These are phyloP conservation scores for Chernovozyma aurita DNA, from an alignment of 1,139 yeast species.

Conservation along the genomic window DNA sequence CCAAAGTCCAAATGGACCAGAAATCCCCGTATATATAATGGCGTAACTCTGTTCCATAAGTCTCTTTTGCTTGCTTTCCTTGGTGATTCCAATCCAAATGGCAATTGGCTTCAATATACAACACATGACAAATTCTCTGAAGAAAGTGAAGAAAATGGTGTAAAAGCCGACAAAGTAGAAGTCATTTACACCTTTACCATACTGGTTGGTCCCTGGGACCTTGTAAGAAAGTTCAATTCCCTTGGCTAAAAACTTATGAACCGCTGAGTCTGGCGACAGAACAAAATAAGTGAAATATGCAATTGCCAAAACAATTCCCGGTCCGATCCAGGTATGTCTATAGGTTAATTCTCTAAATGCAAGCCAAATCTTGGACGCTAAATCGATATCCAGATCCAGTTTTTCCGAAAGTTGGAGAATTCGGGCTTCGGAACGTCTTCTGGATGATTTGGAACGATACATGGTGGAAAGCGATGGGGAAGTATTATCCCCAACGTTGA, in stretches of 20 bases:
- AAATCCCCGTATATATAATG: conserved; percentile 70
- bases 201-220: conserved; percentile 52
- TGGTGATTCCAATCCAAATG: conserved; percentile 43
- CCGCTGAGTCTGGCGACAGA: conserved; percentile 49
- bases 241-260: conserved; percentile 55
- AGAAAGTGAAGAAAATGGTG: conserved; percentile 83
- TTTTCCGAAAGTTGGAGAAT: conserved; percentile 23
- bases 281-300: conserved; percentile 39
- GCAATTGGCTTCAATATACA: conserved; percentile 74
- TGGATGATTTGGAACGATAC: conserved; percentile 31
- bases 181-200: conserved; percentile 87
- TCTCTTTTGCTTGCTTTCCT: conserved; percentile 61
- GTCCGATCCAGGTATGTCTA: conserved; percentile 78
- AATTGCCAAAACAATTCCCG: conserved; percentile 44
- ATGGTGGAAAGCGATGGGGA: conserved; percentile 48
- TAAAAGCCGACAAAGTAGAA: conserved; percentile 73
- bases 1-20: conserved; percentile 86
- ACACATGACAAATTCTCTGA: conserved; percentile 90
- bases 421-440: conserved; percentile 32
- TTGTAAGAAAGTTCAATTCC: conserved; percentile 69
- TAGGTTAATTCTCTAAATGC: conserved; percentile 58
- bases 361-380: conserved; percentile 46
- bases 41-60: conserved; percentile 93
- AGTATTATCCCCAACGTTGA: conserved; percentile 56
- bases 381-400: conserved; percentile 35